Base-by-base conservation (phyloP, 305 asterid species). In the Coffea humblotiana region DNA sequence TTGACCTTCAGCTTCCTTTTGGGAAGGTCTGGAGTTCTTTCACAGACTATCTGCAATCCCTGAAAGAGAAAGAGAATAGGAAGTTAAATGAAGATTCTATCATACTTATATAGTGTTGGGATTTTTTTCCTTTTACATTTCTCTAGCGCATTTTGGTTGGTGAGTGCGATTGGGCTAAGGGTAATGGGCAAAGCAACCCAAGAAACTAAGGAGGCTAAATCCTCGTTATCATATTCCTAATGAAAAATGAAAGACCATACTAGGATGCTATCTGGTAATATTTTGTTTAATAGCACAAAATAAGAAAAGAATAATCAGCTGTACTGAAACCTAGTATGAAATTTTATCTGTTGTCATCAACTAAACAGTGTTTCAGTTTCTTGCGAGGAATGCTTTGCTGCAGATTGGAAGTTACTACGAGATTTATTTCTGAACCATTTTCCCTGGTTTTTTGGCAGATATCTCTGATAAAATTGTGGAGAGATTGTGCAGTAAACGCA, bases 401-500 rank as follows among this genome's bases (percentile, higher is more conserved):
- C 52, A 58, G 47, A 56, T 75, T 61, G 65, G 16, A 32, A 60
- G 11, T 45, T 75, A 21, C 7, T 1, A 21, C 12, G 43, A 27
- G 23, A 16, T 25, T 48, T 60, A 40, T 40, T 13, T 65, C 23
- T 64, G 56, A 77, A 54, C 70, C 3, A 70, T 48, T 10, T 48
- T 15, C 43, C 83, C 49, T 78, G 29, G 27, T 77, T 58, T 82
- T 74, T 72, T 84, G 80, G 78, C 94, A 96, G 99, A 90, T 83
- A 77, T 94, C 86, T 90, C 99, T 3, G 98, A 91, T 83, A 96
- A 93, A 93, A 92, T 96, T 79, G 98, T 96, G 84, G 99, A 94
- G 80, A 93, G 90, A 87, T 83, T 96, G 88, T 94, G 97, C 91
- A 84, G 90, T 87, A 96, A 93, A 89, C 96, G 95, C 60, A 95